Conservation (phyloP, 2,329 filamentous ascomycete species). For the Xylaria sp. region DNA sequence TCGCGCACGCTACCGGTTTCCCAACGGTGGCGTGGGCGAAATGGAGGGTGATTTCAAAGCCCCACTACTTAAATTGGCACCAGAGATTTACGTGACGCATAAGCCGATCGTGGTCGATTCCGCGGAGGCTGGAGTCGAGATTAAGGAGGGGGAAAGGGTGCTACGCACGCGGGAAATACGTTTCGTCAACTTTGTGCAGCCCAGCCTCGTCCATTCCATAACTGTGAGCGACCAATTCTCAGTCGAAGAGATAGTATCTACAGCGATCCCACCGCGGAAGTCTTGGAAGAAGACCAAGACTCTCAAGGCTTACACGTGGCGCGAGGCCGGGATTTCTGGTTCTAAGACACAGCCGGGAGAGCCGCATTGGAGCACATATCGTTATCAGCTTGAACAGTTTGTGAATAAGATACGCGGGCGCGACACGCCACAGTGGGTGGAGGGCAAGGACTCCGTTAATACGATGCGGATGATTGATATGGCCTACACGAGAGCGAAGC, state of each 20-base stretch:
- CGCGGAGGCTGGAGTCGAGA: slow-evolving; percentile 22
- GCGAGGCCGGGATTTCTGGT: slow-evolving; percentile 26
- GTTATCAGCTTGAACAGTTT: slow-evolving; percentile 49
- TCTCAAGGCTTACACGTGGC: slow-evolving; percentile 34
- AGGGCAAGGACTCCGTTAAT: slow-evolving; percentile 43
- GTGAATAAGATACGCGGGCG: slow-evolving; percentile 46
- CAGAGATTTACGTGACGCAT: slow-evolving; percentile 32
- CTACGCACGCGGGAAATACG: slow-evolving; percentile 34
- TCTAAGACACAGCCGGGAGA: slow-evolving; percentile 35
- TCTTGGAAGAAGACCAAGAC: slow-evolving; percentile 33
- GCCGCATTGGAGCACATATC: slow-evolving; percentile 46
- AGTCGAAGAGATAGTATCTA: slow-evolving; percentile 26
- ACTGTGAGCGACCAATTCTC: slow-evolving; percentile 38
- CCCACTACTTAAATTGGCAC: slow-evolving; percentile 28
- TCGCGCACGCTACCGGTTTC: slow-evolving; percentile 43
- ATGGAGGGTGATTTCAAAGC: slow-evolving; percentile 40
- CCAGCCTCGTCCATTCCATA: slow-evolving; percentile 30
- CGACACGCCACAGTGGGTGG: slow-evolving; percentile 45
- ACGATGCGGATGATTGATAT: slow-evolving; percentile 49
- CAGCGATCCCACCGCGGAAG: slow-evolving; percentile 20
- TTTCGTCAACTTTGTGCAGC: slow-evolving; percentile 32
- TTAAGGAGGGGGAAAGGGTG: slow-evolving; percentile 31
- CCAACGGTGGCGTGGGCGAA: slow-evolving; percentile 41
- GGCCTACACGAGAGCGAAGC: slow-evolving; percentile 45
- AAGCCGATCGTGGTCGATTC: slow-evolving; percentile 30